phyloP scores from a whole-genome alignment of 1,139 yeast genomes.

The Scheffersomyces cryptocercus region DNA sequence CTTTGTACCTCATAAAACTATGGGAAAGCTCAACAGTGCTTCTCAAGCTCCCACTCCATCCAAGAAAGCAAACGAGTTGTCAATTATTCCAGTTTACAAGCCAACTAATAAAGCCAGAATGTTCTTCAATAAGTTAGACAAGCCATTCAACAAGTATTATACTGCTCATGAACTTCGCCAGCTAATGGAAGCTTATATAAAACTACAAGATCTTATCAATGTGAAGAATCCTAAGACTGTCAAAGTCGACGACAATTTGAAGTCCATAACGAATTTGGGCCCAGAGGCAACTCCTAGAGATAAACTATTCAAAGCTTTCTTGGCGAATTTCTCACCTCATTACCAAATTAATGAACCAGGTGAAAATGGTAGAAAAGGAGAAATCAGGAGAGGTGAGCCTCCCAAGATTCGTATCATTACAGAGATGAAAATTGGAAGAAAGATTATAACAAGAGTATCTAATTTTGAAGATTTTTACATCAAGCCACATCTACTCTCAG shows the following conservation, averaged over 20 bases:
- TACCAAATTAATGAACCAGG: slow-evolving; percentile 57
- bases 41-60: slow-evolving; percentile 18
- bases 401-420: slow-evolving; percentile 70
- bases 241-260: slow-evolving; percentile 49
- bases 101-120: slow-evolving; percentile 53
- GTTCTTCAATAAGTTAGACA: slow-evolving; percentile 49
- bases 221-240: slow-evolving; percentile 50
- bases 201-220: slow-evolving; percentile 48
- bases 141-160: slow-evolving; percentile 43
- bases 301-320: slow-evolving; percentile 48
- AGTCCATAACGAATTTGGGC: slow-evolving; percentile 24
- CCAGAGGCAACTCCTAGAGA: slow-evolving; percentile 46
- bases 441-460: slow-evolving; percentile 69
- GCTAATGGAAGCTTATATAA: slow-evolving; percentile 57
- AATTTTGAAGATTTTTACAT: slow-evolving; percentile 71
- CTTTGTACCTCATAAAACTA: slow-evolving; percentile 64
- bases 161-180: slow-evolving; percentile 54
- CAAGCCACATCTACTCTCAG: slow-evolving; percentile 64
- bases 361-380: slow-evolving; percentile 33
- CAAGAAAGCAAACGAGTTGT: slow-evolving; percentile 29
- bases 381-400: slow-evolving; percentile 59
- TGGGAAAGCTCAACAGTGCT: slow-evolving; percentile 21
- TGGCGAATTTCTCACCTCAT: slow-evolving; percentile 56
- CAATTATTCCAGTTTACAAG: slow-evolving; percentile 47
- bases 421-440: slow-evolving; percentile 81